Conservation (phyloP, 1,284 basidiomycete genomes). For the Ceratobasidium theobromae region DNA sequence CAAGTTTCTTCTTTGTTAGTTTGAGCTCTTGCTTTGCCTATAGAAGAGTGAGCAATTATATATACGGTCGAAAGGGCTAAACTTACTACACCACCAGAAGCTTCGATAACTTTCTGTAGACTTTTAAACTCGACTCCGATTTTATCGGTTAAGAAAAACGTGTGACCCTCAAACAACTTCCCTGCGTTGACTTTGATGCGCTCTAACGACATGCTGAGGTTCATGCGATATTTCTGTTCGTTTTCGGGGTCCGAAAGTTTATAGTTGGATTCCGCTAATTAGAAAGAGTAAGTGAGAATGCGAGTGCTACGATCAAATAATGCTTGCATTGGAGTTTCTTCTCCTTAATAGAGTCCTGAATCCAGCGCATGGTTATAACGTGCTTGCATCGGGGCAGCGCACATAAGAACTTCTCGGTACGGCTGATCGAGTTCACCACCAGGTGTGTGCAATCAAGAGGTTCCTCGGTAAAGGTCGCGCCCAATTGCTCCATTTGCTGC, state of each 20-base stretch:
- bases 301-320: neutral
- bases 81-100: constrained; percentile 68
- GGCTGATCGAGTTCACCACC: constrained; percentile 62
- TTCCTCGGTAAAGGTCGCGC: constrained; percentile 61
- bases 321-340: constrained; percentile 64
- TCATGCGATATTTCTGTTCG: constrained; percentile 66
- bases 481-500: constrained; percentile 62
- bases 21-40: constrained; percentile 45
- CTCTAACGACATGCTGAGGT: constrained; percentile 57
- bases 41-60: constrained; percentile 42
- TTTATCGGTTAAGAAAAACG: constrained; percentile 71
- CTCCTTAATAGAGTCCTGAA: constrained; percentile 56
- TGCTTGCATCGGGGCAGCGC: constrained; percentile 63
- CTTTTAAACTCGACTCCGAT: constrained; percentile 54
- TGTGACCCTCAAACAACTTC: constrained; percentile 60
- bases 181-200: constrained; percentile 56
- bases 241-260: constrained; percentile 57
- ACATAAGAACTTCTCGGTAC: constrained; percentile 82
- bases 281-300: neutral
- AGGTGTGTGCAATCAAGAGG: constrained; percentile 75
- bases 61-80: neutral
- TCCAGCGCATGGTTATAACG: constrained; percentile 69
- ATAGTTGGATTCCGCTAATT: constrained; percentile 65
- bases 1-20: constrained; percentile 59
- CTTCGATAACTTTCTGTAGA: constrained; percentile 63